Evolutionary conservation across 805 yeast species (phyloP).

Genomic region (Ogataea methanolica): DNA sequence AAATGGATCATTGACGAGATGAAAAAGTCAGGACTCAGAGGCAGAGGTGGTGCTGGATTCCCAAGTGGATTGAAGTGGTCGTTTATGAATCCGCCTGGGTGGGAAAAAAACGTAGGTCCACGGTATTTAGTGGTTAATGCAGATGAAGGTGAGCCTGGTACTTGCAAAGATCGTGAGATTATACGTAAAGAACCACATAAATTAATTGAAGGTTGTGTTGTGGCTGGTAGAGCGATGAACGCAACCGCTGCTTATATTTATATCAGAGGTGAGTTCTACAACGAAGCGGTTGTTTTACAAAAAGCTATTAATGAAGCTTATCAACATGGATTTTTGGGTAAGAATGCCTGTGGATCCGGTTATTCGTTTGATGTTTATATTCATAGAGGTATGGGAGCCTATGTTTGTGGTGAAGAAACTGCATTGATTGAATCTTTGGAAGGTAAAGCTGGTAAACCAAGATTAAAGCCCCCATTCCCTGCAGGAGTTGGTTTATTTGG

Average conservation of each 20-base stretch:
- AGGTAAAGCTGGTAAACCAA: slow-evolving; percentile 92
- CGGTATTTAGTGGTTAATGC: slow-evolving; percentile 86
- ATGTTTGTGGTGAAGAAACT: slow-evolving; percentile 90
- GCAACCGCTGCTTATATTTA: slow-evolving; percentile 91
- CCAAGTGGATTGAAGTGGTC: slow-evolving; percentile 92
- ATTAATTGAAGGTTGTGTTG: slow-evolving; percentile 84
- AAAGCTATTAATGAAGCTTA: slow-evolving; percentile 85
- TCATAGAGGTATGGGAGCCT: slow-evolving; percentile 93
- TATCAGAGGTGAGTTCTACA: slow-evolving; percentile 86
- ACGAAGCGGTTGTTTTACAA: slow-evolving; percentile 72
- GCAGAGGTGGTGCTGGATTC: slow-evolving; percentile 94
- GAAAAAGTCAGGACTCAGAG: slow-evolving; percentile 80
- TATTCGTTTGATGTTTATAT: slow-evolving; percentile 77
- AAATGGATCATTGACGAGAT: slow-evolving; percentile 87
- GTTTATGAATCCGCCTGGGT: slow-evolving; percentile 92
- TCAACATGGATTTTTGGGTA: slow-evolving; percentile 73
- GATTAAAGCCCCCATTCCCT: slow-evolving; percentile 92
- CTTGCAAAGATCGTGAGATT: slow-evolving; percentile 89
- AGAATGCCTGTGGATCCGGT: slow-evolving; percentile 84
- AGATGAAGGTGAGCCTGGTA: slow-evolving; percentile 94
- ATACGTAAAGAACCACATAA: slow-evolving; percentile 90
- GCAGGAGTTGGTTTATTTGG: slow-evolving; percentile 92
- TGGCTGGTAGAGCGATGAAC: slow-evolving; percentile 89
- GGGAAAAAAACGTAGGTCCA: slow-evolving; percentile 90
- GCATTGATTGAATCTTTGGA: slow-evolving; percentile 84